Evolutionary conservation across 768 basidiomycete species (phyloP), one percentile per base, ranked within the genome.

Genomic region (Leucocoprinus leucothites): DNA sequence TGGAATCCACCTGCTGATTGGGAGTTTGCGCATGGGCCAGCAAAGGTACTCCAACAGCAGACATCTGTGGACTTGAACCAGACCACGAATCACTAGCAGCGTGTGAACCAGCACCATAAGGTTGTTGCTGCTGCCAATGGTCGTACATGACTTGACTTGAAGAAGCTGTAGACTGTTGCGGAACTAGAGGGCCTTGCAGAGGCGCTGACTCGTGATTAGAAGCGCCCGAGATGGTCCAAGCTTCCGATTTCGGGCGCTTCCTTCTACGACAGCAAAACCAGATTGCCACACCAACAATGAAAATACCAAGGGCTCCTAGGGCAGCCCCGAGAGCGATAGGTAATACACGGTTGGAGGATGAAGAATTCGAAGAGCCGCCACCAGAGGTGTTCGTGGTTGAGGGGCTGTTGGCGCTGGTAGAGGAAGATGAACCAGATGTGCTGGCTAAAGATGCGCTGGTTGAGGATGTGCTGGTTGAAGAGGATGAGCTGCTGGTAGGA

Each of bases 241-340:
- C 66, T 51, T 73, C 69, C 3, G 74, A 71, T 7, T 56, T 52
- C 0, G 73, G 69, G 41, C 71, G 61, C 18, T 40, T 55, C 19
- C 59, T 58, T 38, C 65, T 59, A 18, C 66, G 61, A 45, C 58
- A 51, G 57, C 60, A 69, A 56, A 69, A 71, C 66, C 65, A 73
- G 34, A 70, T 16, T 19, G 61, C 64, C 2, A 62, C 60, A 7
- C 59, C 41, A 5, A 72, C 57, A 26, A 72, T 53, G 16, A 69
- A 26, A 41, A 73, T 53, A 3, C 64, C 71, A 3, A 73, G 50
- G 1, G 68, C 52, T 16, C 72, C 73, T 11, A 74, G 60, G 1
- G 65, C 61, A 6, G 66, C 66, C 16, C 73, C 72, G 5, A 74
- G 62, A 3, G 66, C 69, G 28, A 74, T 67, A 5, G 67, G 65